A percentile compares a stretch with the other conserved stretches of the same genome.
phyloP scores from a whole-genome alignment of 129 eudicot species.

The Artemisia tridentata region DNA sequence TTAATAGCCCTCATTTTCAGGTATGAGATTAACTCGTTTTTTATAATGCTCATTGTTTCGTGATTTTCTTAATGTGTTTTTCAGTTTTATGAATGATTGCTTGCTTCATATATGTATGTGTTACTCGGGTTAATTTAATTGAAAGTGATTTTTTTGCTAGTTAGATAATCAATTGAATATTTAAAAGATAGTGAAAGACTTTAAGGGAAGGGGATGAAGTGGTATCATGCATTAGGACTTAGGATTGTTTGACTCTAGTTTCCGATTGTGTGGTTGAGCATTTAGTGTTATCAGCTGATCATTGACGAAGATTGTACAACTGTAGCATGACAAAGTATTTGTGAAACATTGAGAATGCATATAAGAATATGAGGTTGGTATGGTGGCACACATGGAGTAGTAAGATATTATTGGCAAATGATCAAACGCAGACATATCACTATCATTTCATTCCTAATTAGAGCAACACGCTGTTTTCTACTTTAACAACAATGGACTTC shows the following conservation, averaged over 20 bases:
- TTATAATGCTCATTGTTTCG: neutral
- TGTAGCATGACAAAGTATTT: neutral
- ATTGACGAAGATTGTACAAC: slow-evolving; percentile 1
- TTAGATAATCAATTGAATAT: too few species aligned
- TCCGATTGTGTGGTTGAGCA: neutral
- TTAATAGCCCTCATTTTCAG: slow-evolving; percentile 87
- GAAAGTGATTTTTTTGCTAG: too few species aligned
- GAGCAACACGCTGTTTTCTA: too few species aligned
- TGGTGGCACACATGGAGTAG: neutral
- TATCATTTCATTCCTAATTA: too few species aligned
- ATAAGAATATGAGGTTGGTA: neutral
- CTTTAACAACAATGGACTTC: too few species aligned
- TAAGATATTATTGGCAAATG: neutral
- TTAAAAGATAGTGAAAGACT: neutral
- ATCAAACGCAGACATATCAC: too few species aligned
- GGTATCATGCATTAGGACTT: neutral
- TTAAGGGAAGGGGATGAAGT: neutral
- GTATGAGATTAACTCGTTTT: slow-evolving; percentile 27
- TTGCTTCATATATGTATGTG: neutral
- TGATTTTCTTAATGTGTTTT: neutral
- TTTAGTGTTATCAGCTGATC: neutral
- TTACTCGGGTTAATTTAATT: neutral
- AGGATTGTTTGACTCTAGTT: neutral
- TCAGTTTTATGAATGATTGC: neutral
- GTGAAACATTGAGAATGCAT: neutral